Evolutionary conservation across 352 stramenopile species (phyloP), one percentile per base, ranked within the genome.

Genomic region (Globisporangium carolinianum): DNA sequence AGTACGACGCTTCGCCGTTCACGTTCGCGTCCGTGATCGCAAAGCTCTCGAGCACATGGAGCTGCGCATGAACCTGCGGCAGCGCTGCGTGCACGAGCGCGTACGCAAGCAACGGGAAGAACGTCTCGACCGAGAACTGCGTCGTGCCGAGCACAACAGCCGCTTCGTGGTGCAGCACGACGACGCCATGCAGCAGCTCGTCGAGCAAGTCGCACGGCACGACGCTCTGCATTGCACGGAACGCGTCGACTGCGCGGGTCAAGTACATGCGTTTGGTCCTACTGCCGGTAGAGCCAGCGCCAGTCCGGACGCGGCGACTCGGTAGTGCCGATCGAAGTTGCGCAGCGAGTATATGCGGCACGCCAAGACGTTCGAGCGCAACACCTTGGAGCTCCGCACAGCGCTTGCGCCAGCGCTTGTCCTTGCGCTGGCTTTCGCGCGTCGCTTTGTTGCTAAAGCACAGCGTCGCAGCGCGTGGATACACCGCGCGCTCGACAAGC

Each of bases 1-100:
- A 94, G 60, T 94, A 94, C n/a, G 84, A 90, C 55, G 92, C 84
- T 61, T 94, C 84, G 7, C 84, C 84, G 37, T 92, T 94, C 35
- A 73, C 76, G 49, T 91, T 94, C 15, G 79, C 68, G 41, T 67
- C 72, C 36, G 73, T 88, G 66, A 94, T 90, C n/a, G 84, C 84
- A 17, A 76, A 94, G 50, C 88, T 87, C 62, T 94, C 84, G 35
- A 94, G 65, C 58, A 92, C 55, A 70, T 94, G 80, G 49, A 94
- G 67, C 43, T 92, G 82, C 12, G 84, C 80, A 47, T 94, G 84
- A 47, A 94, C 78, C 15, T 69, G 80, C 12, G 82, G 80, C 12
- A 92, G 56, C 39, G 71, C 71, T 55, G 77, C 86, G 58, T 94
- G 82, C 46, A 94, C 56, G 47, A 94, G 66, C 53, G 91, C 82